Percentiles rank a stretch among this genome's conserved stretches.
These are phyloP conservation scores for Pascua sp. DNA, from an alignment of 1,284 basidiomycete species.

Conservation along the genomic window DNA sequence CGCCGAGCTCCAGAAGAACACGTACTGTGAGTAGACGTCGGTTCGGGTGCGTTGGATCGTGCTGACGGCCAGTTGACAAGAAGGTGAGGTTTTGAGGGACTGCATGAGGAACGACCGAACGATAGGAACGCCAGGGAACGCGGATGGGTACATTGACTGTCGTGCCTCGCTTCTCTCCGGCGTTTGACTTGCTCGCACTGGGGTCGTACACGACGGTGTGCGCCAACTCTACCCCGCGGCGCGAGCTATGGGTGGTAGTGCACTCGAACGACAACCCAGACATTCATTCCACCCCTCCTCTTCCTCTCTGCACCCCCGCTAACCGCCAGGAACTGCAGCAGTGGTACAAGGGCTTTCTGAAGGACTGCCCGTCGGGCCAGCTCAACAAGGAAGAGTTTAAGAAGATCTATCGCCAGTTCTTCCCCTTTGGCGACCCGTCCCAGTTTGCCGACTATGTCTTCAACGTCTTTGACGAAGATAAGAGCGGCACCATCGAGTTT, in stretches of 20 bases:
- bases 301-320: slow-evolving; percentile 2
- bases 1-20: slow-evolving; percentile 93
- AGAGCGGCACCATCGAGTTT: slow-evolving; percentile 94
- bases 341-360: slow-evolving; percentile 99
- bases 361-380: slow-evolving; percentile 96
- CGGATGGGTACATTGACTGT: too few species aligned
- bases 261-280: not conserved
- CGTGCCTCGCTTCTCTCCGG: too few species aligned
- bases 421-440: slow-evolving; percentile 95
- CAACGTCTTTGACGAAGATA: slow-evolving; percentile 65
- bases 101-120: not conserved
- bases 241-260: too few species aligned
- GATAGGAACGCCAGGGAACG: too few species aligned
- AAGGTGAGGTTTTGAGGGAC: slow-evolving; percentile 52
- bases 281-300: not conserved
- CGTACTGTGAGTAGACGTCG: slow-evolving; percentile 72
- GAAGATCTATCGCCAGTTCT: slow-evolving; percentile 99
- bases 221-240: too few species aligned
- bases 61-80: slow-evolving; percentile 82
- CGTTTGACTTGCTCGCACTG: too few species aligned
- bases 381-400: slow-evolving; percentile 95
- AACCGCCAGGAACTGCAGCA: slow-evolving; percentile 77
- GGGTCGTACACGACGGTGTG: too few species aligned
- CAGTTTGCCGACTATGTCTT: slow-evolving; percentile 99
- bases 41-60: not conserved